Percentiles rank a stretch among this genome's conserved stretches.
phyloP scores from a whole-genome alignment of 345 rosid genomes.

The Orychophragmus violaceus region DNA sequence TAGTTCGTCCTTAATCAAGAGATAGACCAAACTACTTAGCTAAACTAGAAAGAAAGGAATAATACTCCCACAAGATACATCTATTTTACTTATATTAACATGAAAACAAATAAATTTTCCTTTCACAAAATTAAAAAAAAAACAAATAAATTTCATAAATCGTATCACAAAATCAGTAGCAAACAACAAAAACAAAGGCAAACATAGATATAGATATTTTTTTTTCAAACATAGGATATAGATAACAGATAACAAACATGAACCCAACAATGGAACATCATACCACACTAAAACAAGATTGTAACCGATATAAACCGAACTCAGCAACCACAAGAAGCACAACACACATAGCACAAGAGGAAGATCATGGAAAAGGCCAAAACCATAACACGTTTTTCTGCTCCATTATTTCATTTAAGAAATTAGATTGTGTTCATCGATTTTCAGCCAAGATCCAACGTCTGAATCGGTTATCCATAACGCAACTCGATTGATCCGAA shows the following conservation, averaged over 20 bases:
- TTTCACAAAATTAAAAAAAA: not conserved
- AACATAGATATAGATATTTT: not conserved
- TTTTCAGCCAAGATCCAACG: conserved; percentile 69
- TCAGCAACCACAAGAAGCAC: not conserved
- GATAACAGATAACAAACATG: not conserved
- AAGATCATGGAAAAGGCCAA: not conserved
- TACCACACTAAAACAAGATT: not conserved
- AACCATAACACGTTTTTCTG: not conserved
- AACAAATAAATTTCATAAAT: not conserved
- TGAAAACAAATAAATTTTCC: not conserved
- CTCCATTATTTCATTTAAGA: not conserved
- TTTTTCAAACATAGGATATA: too few species aligned
- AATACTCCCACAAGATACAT: conserved; percentile 3
- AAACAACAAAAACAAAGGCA: not conserved
- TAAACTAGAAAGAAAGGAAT: not conserved
- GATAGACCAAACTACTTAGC: not conserved
- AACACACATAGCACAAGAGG: not conserved
- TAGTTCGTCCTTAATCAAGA: not conserved
- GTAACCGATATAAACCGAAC: not conserved
- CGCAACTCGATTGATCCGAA: conserved; percentile 48
- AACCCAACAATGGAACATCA: not conserved
- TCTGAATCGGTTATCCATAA: conserved; percentile 54
- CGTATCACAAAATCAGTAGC: not conserved
- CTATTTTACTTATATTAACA: not conserved
- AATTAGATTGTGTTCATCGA: conserved; percentile 45